Evolutionary conservation across 352 stramenopile genomes (phyloP), one percentile per base, ranked within the genome.

Genomic region (Phytophthora fragariae): DNA sequence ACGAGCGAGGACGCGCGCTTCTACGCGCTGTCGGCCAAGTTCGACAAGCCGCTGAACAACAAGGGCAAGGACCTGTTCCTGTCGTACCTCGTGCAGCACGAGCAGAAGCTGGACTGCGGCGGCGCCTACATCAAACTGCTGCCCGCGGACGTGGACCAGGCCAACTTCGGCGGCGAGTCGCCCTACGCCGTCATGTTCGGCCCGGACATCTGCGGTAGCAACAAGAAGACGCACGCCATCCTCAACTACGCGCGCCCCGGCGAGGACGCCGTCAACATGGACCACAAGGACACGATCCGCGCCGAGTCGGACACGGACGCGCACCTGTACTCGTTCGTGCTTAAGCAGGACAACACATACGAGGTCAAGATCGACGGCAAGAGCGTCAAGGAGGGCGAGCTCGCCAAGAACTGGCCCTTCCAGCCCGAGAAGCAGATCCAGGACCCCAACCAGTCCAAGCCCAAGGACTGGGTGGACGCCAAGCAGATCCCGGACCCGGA

Each of bases 51-150:
- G 31, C 85, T 98, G 55, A 86, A 93, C 77, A 98, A 98, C 80
- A 85, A 90, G 73, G 90, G 78, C 68, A 97, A 95, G 81, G 86
- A 98, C 62, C 70, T 99, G 53, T 96, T 97, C 73, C 65, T 99
- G 65, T 98, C 99, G 89, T 99, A 99, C 82, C 85, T 97, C 12
- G 96, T 99, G 58, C 99, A 99, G 90, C 97, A 99, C 82, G 98
- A 99, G 85, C 96, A 99, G 84, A 95, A 98, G 65, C 85, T 99
- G 47, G 98, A 99, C 80, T 99, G 98, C 84, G 98, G 98, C 65
- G 98, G 98, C 66, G 98, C 97, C 11, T 99, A 99, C 94, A 98
- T 99, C 79, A 99, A 99, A 85, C 91, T 99, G 55, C 80, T 99
- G 47, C 90, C 95, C 24, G 86, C 82, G n/a, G 86, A 91, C 31